phyloP scores from a whole-genome alignment of 176 grass and related monocot genomes.

The Oryza officinalis region DNA sequence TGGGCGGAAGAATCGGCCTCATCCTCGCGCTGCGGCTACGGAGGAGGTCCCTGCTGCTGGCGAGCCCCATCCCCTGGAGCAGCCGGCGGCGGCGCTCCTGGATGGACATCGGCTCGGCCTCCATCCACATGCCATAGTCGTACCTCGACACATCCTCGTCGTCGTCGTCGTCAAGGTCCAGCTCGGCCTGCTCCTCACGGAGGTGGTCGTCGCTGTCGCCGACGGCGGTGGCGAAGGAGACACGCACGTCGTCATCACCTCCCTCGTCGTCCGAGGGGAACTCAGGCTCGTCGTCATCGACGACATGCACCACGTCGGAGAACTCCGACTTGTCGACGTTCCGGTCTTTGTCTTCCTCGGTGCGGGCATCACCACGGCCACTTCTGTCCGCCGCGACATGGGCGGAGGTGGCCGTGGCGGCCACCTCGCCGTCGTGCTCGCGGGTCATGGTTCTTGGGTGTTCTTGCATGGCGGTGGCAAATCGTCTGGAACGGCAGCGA shows the following conservation, averaged over 20 bases:
- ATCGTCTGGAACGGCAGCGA: constrained; percentile 39
- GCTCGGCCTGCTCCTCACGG: constrained; percentile 35
- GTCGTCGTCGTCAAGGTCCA: constrained; percentile 35
- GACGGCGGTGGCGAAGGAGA: constrained; percentile 34
- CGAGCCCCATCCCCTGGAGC: constrained; percentile 69
- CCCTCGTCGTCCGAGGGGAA: constrained; percentile 47
- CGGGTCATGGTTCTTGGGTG: constrained; percentile 28
- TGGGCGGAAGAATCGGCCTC: not conserved
- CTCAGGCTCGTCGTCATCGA: constrained; percentile 15
- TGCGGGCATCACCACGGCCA: not conserved
- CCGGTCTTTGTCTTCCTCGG: not conserved
- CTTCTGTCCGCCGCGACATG: not conserved
- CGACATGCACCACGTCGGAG: not conserved
- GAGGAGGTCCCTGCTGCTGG: constrained; percentile 50
- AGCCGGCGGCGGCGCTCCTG: constrained; percentile 56
- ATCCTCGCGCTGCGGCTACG: constrained; percentile 45
- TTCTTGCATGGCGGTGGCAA: constrained; percentile 42
- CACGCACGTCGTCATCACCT: constrained; percentile 42
- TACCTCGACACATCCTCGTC: constrained; percentile 51
- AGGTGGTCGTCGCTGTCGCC: constrained; percentile 17
- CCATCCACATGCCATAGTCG: constrained; percentile 69
- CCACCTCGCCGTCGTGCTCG: constrained; percentile 10
- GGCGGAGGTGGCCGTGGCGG: not conserved
- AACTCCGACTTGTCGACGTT: constrained; percentile 50
- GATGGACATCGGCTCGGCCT: constrained; percentile 57